Evolutionary conservation across 2,329 filamentous ascomycete genomes (phyloP), one percentile per base, ranked within the genome.

Genomic region (Colletotrichum nymphaeae): DNA sequence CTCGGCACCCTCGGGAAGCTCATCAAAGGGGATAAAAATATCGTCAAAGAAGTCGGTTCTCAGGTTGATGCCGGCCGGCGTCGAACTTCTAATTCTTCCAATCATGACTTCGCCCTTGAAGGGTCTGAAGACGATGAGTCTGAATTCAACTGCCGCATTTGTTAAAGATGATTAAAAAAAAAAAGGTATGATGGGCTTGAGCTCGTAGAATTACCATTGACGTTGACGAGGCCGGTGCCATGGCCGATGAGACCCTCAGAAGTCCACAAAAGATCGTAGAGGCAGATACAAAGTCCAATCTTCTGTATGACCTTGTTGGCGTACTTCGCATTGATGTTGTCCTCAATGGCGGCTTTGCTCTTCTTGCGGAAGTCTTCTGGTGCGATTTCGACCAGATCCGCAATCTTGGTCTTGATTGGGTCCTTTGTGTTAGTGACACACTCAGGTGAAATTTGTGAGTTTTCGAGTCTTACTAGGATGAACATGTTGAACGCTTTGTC

Each of bases 321-420:
- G 83, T 98, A 99, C 84, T 99, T 99, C 75, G 92, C 89, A 82
- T 99, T 98, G 85, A 99, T 97, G 79, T 97, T 97, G 85, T 99
- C 95, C 84, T 98, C 95, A 75, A 99, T 94, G 1, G 95, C 95
- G 75, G 95, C 90, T 37, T 91, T 89, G 79, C 94, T 97, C 74
- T 91, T 88, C 83, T 97, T 97, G 74, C 92, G 89, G 80, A 98
- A 98, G 81, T 98, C 94, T 79, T 94, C 90, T 1, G 97, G 97
- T 37, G 91, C 89, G 84, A 99, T 97, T 84, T 97, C 94, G 77
- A 99, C 95, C 78, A 99, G 89, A 86, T 99, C 97, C 78, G 95
- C 93, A 78, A 99, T 92, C 77, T 97, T 98, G 56, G 95, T 97
- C 97, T 98, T 65, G 16, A 55, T 64, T n/a, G 62, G 52, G 63